Evolutionary conservation across 331 rosid genomes (phyloP).

Genomic region (Phaseolus coccineus): DNA sequence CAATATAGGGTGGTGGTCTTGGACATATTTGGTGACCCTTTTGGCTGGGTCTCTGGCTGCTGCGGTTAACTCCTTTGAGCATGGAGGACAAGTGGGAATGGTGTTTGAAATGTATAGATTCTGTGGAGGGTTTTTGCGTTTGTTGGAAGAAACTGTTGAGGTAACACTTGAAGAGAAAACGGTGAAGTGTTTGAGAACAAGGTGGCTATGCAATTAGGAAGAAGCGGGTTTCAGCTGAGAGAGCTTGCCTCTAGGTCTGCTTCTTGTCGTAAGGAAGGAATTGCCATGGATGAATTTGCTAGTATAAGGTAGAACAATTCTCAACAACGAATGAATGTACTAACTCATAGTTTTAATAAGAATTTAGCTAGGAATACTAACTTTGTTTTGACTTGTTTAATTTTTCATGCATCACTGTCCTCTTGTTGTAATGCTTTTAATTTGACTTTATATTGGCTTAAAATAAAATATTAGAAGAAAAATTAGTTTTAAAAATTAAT

Average conservation of each 20-base stretch:
- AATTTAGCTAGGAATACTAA: no score
- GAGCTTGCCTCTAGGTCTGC: slow-evolving; percentile 10
- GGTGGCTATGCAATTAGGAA: slow-evolving; percentile 32
- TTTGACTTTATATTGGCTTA: no score
- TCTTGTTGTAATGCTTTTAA: no score
- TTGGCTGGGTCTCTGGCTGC: background rate
- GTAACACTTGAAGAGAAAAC: background rate
- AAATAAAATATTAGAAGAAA: no score
- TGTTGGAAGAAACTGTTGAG: slow-evolving; percentile 14
- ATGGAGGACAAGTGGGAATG: slow-evolving; percentile 43
- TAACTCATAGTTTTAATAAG: no score
- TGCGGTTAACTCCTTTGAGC: slow-evolving; percentile 9
- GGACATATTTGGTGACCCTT: slow-evolving; percentile 2
- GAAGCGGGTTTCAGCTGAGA: slow-evolving; percentile 15
- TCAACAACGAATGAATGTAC: background rate
- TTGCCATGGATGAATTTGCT: slow-evolving; percentile 31
- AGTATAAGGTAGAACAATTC: background rate
- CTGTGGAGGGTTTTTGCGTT: slow-evolving; percentile 21
- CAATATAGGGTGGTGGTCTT: slow-evolving; percentile 6
- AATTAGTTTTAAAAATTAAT: no score
- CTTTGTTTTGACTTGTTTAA: no score
- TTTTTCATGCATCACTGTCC: no score
- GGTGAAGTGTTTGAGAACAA: slow-evolving; percentile 11
- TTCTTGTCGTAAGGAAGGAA: background rate
- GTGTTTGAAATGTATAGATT: slow-evolving; percentile 41